Evolutionary conservation across 1,284 basidiomycete species (phyloP).

Genomic region (Cryptococcus jaspeensis): DNA sequence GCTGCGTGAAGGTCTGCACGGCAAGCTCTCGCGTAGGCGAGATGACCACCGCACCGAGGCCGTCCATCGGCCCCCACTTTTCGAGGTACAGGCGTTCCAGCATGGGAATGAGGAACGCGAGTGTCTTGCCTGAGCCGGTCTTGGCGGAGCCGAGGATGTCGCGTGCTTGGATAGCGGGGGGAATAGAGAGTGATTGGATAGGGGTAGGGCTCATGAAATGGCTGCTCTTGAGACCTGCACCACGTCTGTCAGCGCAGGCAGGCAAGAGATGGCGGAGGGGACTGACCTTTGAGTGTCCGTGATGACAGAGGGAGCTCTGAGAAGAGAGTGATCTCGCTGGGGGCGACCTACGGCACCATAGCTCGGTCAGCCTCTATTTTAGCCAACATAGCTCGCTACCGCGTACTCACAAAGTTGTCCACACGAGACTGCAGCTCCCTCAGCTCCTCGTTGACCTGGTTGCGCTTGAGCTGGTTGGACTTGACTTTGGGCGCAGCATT

Average conservation of each 20-base stretch:
- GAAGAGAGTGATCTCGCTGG: conserved; percentile 44
- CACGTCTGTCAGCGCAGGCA: neutral
- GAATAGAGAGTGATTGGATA: conserved; percentile 67
- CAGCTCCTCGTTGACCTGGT: conserved; percentile 46
- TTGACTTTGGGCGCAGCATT: conserved; percentile 29
- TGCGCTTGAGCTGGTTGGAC: conserved; percentile 44
- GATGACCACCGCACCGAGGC: conserved; percentile 88
- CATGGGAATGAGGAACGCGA: conserved; percentile 75
- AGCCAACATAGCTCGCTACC: neutral
- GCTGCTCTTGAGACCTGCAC: conserved; percentile 72
- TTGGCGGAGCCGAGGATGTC: conserved; percentile 75
- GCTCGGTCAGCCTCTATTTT: neutral
- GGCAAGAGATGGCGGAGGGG: neutral
- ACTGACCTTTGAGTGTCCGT: conserved; percentile 44
- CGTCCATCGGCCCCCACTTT: conserved; percentile 78
- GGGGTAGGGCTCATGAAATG: conserved; percentile 86
- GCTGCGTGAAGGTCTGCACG: conserved; percentile 94
- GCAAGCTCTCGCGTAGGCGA: conserved; percentile 94
- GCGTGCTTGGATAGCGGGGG: conserved; percentile 63
- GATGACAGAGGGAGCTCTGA: conserved; percentile 50
- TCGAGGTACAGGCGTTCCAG: conserved; percentile 70
- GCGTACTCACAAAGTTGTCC: conserved; percentile 41
- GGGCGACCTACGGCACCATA: conserved; percentile 18
- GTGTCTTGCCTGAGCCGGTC: conserved; percentile 80
- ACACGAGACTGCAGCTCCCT: conserved; percentile 40